A percentile compares a stretch with the other conserved stretches of the same genome.
These are phyloP conservation scores for Cyberlindnera subsufficiens DNA, from an alignment of 805 yeast genomes.

Conservation along the genomic window DNA sequence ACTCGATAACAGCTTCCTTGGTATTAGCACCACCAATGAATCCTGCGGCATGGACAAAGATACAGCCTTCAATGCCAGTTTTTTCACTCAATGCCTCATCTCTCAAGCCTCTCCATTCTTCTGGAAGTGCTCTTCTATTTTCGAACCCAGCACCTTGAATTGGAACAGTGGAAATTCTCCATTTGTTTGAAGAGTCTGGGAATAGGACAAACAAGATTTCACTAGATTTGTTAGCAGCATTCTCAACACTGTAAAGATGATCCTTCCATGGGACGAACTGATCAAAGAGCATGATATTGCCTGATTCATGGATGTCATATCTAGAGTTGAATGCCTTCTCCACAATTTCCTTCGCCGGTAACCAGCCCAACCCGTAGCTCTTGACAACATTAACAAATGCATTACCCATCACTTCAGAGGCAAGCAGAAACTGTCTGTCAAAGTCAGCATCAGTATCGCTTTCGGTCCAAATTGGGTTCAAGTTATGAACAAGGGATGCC, in stretches of 20 bases:
- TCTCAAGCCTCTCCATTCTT: constrained; percentile 91
- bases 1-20: constrained; percentile 65
- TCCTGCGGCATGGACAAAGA: constrained; percentile 94
- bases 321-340: constrained; percentile 60
- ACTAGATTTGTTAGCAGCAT: constrained; percentile 46
- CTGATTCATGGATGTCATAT: constrained; percentile 54
- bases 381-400: constrained; percentile 65
- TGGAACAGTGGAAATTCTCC: constrained; percentile 94
- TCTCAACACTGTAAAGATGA: constrained; percentile 73
- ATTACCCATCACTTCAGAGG: constrained; percentile 77
- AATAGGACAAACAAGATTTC: constrained; percentile 72
- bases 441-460: constrained; percentile 58
- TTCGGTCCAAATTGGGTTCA: constrained; percentile 84
- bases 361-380: constrained; percentile 79
- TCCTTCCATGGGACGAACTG: constrained; percentile 93
- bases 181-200: constrained; percentile 60
- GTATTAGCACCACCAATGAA: constrained; percentile 93
- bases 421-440: constrained; percentile 61
- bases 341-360: constrained; percentile 82
- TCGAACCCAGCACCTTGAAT: constrained; percentile 71
- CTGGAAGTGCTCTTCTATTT: constrained; percentile 84
- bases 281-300: constrained; percentile 69
- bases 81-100: constrained; percentile 72
- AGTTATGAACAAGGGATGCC: constrained; percentile 68
- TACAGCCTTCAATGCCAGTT: constrained; percentile 81